phyloP scores from a whole-genome alignment of 1,284 basidiomycete genomes.

The Microstroma glucosiphilum region DNA sequence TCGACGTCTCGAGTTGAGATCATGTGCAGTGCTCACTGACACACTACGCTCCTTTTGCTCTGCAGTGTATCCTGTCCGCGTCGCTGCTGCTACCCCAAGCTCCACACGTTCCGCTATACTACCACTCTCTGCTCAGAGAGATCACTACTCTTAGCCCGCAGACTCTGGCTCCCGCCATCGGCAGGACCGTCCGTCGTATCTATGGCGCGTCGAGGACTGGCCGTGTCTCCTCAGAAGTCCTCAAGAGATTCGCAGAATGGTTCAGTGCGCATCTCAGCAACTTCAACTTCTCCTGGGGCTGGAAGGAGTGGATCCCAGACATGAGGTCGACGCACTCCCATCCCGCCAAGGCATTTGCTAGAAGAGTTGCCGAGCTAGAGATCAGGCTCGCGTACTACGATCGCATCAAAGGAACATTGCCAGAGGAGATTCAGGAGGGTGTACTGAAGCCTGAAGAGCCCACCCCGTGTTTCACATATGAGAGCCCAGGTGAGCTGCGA shows the following conservation, averaged over 20 bases:
- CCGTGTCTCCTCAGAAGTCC: slow-evolving; percentile 70
- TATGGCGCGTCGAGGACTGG: slow-evolving; percentile 55
- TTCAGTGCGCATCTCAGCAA: slow-evolving; percentile 94
- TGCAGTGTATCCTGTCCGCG: slow-evolving; percentile 64
- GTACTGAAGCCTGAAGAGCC: slow-evolving; percentile 71
- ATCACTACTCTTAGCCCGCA: slow-evolving; percentile 83
- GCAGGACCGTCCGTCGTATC: slow-evolving; percentile 82
- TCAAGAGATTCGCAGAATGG: slow-evolving; percentile 82
- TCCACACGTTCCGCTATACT: slow-evolving; percentile 69
- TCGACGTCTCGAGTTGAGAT: slow-evolving; percentile 1
- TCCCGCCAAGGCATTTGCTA: slow-evolving; percentile 79
- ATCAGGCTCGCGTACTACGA: slow-evolving; percentile 89
- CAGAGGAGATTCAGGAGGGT: slow-evolving; percentile 63
- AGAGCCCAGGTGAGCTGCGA: slow-evolving; percentile 59
- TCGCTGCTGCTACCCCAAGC: slow-evolving; percentile 72
- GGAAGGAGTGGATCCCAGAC: slow-evolving; percentile 98
- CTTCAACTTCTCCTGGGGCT: slow-evolving; percentile 98
- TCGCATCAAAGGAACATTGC: slow-evolving; percentile 80
- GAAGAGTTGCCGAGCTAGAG: slow-evolving; percentile 81
- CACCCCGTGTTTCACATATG: slow-evolving; percentile 76
- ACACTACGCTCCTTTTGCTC: background rate
- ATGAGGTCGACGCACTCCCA: slow-evolving; percentile 64
- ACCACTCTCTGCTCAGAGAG: slow-evolving; percentile 81
- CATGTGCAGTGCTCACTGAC: slow-evolving; percentile 9
- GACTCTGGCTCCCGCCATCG: slow-evolving; percentile 90